These are phyloP conservation scores for Camellia japonica DNA, from an alignment of 148 eudicot genomes.

Conservation along the genomic window DNA sequence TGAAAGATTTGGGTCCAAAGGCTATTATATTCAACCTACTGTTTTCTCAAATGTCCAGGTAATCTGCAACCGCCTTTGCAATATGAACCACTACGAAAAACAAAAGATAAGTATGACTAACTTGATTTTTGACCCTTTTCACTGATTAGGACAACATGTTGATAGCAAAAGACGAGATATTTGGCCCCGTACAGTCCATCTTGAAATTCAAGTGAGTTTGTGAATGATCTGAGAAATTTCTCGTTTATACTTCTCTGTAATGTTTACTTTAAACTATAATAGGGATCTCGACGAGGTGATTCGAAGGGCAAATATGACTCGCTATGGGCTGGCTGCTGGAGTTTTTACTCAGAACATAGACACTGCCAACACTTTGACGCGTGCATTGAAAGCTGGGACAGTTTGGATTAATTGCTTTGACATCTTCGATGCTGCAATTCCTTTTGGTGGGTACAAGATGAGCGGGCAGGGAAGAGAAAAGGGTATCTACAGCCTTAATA, in stretches of 20 bases:
- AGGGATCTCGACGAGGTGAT: conserved; percentile 58
- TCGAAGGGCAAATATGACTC: conserved; percentile 44
- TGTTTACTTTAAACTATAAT: neutral
- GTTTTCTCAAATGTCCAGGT: conserved; percentile 62
- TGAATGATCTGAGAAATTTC: neutral
- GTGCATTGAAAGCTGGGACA: conserved; percentile 57
- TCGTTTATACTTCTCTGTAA: neutral
- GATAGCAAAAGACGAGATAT: conserved; percentile 65
- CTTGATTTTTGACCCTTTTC: neutral
- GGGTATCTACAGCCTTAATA: conserved; percentile 50
- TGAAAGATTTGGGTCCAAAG: conserved; percentile 45
- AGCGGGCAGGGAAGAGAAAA: conserved; percentile 69
- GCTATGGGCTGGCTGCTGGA: conserved; percentile 61
- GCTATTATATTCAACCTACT: conserved; percentile 62
- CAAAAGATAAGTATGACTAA: neutral
- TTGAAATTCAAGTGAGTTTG: conserved; percentile 54
- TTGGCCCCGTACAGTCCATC: conserved; percentile 68
- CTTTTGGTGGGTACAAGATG: conserved; percentile 74
- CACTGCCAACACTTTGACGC: conserved; percentile 51
- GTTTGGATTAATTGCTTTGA: conserved; percentile 69
- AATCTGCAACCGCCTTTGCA: neutral
- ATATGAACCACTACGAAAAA: neutral
- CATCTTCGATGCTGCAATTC: conserved; percentile 55
- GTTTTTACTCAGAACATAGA: conserved; percentile 62
- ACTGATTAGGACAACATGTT: conserved; percentile 48